Percentiles rank a stretch among this genome's conserved stretches.
Evolutionary conservation across 148 eudicot genomes (phyloP).

Genomic region (Rhododendron ferrugineum): DNA sequence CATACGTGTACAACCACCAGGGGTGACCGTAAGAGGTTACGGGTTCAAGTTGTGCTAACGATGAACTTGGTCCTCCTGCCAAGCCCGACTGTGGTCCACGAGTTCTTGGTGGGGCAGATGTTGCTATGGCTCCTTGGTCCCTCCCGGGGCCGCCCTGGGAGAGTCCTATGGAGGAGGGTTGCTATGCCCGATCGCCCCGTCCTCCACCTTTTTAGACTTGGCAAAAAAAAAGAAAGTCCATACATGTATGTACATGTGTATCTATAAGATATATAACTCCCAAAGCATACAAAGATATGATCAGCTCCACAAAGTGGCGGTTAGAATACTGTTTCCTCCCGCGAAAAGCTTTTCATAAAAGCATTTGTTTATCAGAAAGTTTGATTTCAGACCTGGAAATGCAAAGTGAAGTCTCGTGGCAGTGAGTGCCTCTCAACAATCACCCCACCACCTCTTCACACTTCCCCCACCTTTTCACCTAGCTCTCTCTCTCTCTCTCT

Average conservation of each 20-base stretch:
- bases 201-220: too few relatives aligned
- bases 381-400: constrained; percentile 60
- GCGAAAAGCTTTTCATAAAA: constrained; percentile 44
- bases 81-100: too few relatives aligned
- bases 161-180: too few relatives aligned
- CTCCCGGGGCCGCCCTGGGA: too few relatives aligned
- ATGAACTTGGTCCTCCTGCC: too few relatives aligned
- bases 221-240: too few relatives aligned
- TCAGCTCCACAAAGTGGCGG: constrained; percentile 42
- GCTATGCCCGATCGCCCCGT: too few relatives aligned
- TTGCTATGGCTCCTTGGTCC: too few relatives aligned
- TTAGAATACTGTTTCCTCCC: constrained; percentile 75
- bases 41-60: too few relatives aligned
- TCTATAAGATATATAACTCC: background rate
- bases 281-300: constrained; percentile 15
- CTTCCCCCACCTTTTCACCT: background rate
- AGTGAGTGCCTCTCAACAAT: constrained; percentile 12
- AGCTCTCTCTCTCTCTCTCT: background rate
- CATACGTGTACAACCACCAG: background rate
- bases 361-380: constrained; percentile 26
- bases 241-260: background rate
- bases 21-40: too few relatives aligned
- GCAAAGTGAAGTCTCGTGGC: constrained; percentile 39
- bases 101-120: too few relatives aligned
- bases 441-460: constrained; percentile 1